Evolutionary conservation across 2,329 filamentous ascomycete species (phyloP), one percentile per base, ranked within the genome.

Genomic region (Acrodontium crateriforme): DNA sequence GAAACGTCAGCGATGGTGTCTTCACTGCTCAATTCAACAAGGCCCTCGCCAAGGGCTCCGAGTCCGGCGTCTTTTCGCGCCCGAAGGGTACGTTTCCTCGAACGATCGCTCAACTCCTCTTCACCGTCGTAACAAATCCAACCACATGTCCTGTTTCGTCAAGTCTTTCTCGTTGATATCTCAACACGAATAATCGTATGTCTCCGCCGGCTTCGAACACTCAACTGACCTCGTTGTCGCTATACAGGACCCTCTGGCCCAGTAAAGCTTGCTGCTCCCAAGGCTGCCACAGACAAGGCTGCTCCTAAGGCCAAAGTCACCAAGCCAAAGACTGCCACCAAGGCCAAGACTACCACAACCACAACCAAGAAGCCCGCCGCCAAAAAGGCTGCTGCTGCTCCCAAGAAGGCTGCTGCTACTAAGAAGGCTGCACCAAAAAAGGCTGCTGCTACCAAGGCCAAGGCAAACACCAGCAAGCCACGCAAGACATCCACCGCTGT

Each of bases 11-110:
- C 40, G 65, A 69, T 37, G 55, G 58, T 30, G 62, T 64, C 32
- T 79, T 80, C 54, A 74, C 74, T 53, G 69, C 68, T 37, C 76
- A 84, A 48, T 83, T 91, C 72, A 89, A 89, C 74, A 78, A 78
- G 58, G 81, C 82, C 29, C 67, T 91, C 53, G 73, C 78, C 60
- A 62, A 65, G 35, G 84, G 84, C 56, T 83, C 85, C 46, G 81
- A 91, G 50, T 84, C 78, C 67, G 81, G 80, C 38, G 69, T 80
- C 47, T 93, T 93, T 54, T 69, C 75, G 51, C 83, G 87, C 56
- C 85, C 84, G 50, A 93, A 93, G 74, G 84, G 83, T 83, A 69
- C 44, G 71, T 65, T 25, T 35, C 36, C 30, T 31, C 30, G 16
- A 45, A 36, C 39, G 40, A 42, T 46, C 31, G 27, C 19, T 36